phyloP scores from a whole-genome alignment of 805 yeast species.

The Metschnikowia cubensis region DNA sequence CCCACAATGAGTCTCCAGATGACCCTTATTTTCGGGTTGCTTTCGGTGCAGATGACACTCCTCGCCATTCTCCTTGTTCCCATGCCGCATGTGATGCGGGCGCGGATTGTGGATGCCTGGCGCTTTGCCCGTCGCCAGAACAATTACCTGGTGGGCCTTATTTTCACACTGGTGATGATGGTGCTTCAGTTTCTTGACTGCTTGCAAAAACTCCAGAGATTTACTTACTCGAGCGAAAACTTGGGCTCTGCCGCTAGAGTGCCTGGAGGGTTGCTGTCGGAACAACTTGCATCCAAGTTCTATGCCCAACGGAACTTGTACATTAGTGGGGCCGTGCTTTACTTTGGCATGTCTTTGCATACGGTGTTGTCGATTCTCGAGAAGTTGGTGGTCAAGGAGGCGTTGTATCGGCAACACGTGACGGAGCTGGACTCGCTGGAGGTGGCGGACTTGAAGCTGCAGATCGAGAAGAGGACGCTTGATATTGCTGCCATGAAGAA shows the following conservation, averaged over 20 bases:
- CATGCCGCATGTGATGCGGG: constrained; percentile 47
- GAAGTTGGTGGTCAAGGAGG: constrained; percentile 47
- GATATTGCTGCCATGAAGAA: constrained; percentile 46
- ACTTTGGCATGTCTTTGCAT: constrained; percentile 49
- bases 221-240: constrained; percentile 5
- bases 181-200: constrained; percentile 53
- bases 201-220: constrained; percentile 38
- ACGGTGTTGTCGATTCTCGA: constrained; percentile 51
- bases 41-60: constrained; percentile 50
- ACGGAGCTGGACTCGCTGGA: constrained; percentile 19
- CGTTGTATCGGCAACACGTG: constrained; percentile 21
- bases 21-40: constrained; percentile 43
- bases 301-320: constrained; percentile 62
- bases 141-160: constrained; percentile 44
- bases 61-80: constrained; percentile 51
- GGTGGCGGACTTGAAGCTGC: constrained; percentile 30
- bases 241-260: not conserved
- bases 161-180: constrained; percentile 41
- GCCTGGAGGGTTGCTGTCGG: constrained; percentile 34
- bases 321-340: constrained; percentile 59
- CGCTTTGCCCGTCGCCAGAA: constrained; percentile 29
- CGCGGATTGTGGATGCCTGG: constrained; percentile 36
- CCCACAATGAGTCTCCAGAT: constrained; percentile 44
- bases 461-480: constrained; percentile 37
- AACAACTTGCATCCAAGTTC: constrained; percentile 55